These are phyloP conservation scores for Aureobasidium pullulans DNA, from an alignment of 2,329 filamentous ascomycete genomes.

Conservation along the genomic window DNA sequence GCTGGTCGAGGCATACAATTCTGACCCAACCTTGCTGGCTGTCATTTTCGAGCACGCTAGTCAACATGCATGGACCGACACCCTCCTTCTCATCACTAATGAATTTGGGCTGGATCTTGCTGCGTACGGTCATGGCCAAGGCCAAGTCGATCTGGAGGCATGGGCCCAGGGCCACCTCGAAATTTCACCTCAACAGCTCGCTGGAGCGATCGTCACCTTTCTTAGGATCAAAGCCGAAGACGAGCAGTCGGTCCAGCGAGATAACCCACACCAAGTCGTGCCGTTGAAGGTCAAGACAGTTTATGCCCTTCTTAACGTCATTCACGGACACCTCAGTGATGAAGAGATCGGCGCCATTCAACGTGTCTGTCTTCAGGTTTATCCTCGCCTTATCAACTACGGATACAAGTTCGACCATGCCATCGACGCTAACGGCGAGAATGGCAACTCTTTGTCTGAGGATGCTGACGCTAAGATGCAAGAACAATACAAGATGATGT, in stretches of 20 bases:
- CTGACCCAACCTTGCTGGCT: slow-evolving; percentile 59
- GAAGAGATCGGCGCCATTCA: slow-evolving; percentile 74
- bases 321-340: slow-evolving; percentile 53
- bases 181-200: slow-evolving; percentile 48
- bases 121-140: slow-evolving; percentile 73
- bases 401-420: slow-evolving; percentile 71
- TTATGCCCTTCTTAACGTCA: slow-evolving; percentile 67
- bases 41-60: slow-evolving; percentile 72
- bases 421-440: slow-evolving; percentile 74
- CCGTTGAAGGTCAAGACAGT: slow-evolving; percentile 76
- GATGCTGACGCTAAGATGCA: slow-evolving; percentile 89
- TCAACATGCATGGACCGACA: slow-evolving; percentile 76
- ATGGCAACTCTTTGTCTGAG: slow-evolving; percentile 71
- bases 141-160: slow-evolving; percentile 68
- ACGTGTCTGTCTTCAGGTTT: slow-evolving; percentile 81
- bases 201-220: slow-evolving; percentile 68
- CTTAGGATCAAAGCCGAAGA: slow-evolving; percentile 76
- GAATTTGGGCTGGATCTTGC: slow-evolving; percentile 84
- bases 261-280: slow-evolving; percentile 62
- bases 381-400: slow-evolving; percentile 93
- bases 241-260: slow-evolving; percentile 67
- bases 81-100: slow-evolving; percentile 68
- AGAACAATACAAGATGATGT: slow-evolving; percentile 97
- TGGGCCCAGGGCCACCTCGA: slow-evolving; percentile 67
- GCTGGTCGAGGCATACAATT: slow-evolving; percentile 68